Conservation (phyloP, 192 early-diverging fungal species). For the Spizellomyces sp. region DNA sequence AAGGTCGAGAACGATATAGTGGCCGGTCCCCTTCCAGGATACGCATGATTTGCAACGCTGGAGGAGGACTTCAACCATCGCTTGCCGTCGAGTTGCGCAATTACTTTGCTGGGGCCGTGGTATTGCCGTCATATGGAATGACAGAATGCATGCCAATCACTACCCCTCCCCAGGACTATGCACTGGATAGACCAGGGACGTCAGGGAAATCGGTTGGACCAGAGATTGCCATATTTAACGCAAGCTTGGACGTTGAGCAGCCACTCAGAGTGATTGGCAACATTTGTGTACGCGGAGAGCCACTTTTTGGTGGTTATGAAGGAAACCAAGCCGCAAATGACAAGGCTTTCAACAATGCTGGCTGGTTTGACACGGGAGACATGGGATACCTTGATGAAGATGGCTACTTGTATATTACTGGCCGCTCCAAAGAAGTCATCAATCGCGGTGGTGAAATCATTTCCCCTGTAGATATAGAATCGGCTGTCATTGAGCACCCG, state of each 20-base stretch:
- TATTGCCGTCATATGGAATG: too few species aligned
- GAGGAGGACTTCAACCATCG: too few species aligned
- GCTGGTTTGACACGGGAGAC: slow-evolving; percentile 84
- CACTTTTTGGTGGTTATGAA: slow-evolving; percentile 48
- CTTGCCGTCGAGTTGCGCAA: too few species aligned
- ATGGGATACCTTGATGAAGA: slow-evolving; percentile 79
- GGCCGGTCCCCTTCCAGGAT: too few species aligned
- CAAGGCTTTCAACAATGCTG: slow-evolving; percentile 45
- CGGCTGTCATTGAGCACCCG: slow-evolving; percentile 51
- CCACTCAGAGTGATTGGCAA: slow-evolving; percentile 37
- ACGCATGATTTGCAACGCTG: too few species aligned
- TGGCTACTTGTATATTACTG: slow-evolving; percentile 73
- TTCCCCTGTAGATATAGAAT: slow-evolving; percentile 81
- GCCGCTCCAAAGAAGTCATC: slow-evolving; percentile 86
- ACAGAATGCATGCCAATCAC: too few species aligned
- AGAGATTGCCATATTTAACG: slow-evolving; percentile 43
- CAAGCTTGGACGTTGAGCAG: background rate
- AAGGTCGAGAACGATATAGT: too few species aligned
- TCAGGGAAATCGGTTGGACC: slow-evolving; percentile 27
- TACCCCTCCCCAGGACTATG: too few species aligned
- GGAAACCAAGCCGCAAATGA: slow-evolving; percentile 26
- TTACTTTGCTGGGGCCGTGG: too few species aligned
- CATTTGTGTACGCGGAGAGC: slow-evolving; percentile 46
- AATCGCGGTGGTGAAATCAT: slow-evolving; percentile 91
- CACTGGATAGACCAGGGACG: too few species aligned